Percentiles rank a stretch among this genome's conserved stretches.
phyloP scores from a whole-genome alignment of 768 basidiomycete genomes.

The Lentinula aciculospora region DNA sequence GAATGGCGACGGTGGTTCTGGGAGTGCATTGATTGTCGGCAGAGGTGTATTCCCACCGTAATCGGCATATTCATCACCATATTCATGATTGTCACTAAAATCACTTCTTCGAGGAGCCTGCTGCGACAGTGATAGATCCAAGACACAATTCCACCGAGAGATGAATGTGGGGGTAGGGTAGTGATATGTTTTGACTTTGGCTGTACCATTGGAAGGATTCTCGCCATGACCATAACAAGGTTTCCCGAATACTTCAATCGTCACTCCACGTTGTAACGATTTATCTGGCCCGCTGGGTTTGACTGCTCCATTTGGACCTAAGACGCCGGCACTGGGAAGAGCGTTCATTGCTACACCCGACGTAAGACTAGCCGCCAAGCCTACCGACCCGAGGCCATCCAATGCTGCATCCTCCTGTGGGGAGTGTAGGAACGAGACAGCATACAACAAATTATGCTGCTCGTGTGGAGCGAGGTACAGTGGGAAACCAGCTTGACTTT shows the following conservation, averaged over 20 bases:
- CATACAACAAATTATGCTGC: slow-evolving; percentile 86
- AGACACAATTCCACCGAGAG: slow-evolving; percentile 86
- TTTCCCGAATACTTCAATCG: slow-evolving; percentile 73
- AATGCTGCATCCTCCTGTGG: slow-evolving; percentile 48
- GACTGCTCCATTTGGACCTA: slow-evolving; percentile 1
- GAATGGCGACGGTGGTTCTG: slow-evolving; percentile 79
- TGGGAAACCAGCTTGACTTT: slow-evolving; percentile 18
- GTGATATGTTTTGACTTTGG: slow-evolving; percentile 8
- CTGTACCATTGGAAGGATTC: slow-evolving; percentile 9
- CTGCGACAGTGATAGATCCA: slow-evolving; percentile 53
- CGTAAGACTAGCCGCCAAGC: not conserved
- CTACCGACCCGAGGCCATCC: slow-evolving; percentile 20
- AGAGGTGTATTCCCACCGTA: slow-evolving; percentile 13
- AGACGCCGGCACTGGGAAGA: slow-evolving; percentile 11
- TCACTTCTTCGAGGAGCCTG: slow-evolving; percentile 10
- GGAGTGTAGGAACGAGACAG: slow-evolving; percentile 73
- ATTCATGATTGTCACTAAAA: not conserved
- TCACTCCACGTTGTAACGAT: slow-evolving; percentile 70
- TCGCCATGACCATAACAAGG: slow-evolving; percentile 40
- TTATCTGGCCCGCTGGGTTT: slow-evolving; percentile 14
- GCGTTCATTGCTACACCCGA: not conserved
- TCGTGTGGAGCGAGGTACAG: slow-evolving; percentile 70
- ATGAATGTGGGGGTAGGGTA: slow-evolving; percentile 76
- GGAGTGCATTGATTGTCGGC: slow-evolving; percentile 37
- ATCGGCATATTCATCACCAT: slow-evolving; percentile 14